Evolutionary conservation across 345 rosid genomes (phyloP).

Genomic region (Sisymbrium irio): DNA sequence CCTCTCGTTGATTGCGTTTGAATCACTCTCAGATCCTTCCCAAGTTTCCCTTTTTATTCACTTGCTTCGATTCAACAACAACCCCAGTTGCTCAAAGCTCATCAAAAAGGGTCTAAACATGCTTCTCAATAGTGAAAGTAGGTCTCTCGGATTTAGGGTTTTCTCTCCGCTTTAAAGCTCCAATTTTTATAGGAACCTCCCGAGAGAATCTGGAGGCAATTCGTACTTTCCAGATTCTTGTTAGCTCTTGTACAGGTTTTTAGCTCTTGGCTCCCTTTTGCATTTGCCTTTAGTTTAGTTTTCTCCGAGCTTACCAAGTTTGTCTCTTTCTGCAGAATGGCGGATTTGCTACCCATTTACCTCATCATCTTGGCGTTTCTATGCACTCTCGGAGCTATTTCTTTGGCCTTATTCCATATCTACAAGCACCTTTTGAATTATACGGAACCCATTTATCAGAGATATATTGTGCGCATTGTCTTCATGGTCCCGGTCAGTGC

Average conservation of each 20-base stretch:
- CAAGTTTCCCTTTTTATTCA: neutral
- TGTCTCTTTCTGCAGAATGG: constrained; percentile 44
- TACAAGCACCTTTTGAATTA: constrained; percentile 87
- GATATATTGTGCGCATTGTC: constrained; percentile 90
- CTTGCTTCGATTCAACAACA: constrained; percentile 7
- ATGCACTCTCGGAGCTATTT: constrained; percentile 71
- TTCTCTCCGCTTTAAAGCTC: neutral
- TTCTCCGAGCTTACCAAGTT: neutral
- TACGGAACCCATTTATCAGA: constrained; percentile 92
- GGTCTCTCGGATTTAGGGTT: constrained; percentile 14
- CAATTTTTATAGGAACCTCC: neutral
- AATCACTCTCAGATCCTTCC: constrained; percentile 11
- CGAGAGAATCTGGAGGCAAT: neutral
- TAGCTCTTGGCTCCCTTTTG: constrained; percentile 4
- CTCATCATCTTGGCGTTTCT: constrained; percentile 54
- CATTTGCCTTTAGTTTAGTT: neutral
- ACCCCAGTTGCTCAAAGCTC: neutral
- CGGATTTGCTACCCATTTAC: constrained; percentile 50
- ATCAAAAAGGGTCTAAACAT: neutral
- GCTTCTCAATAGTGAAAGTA: neutral
- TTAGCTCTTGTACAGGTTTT: constrained; percentile 17
- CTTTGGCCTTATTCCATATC: constrained; percentile 70
- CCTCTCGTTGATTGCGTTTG: neutral
- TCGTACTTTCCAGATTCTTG: neutral
- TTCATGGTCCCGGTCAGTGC: constrained; percentile 92